Evolutionary conservation across 495 filamentous ascomycete genomes (phyloP).

Genomic region (Penicillium salamii): DNA sequence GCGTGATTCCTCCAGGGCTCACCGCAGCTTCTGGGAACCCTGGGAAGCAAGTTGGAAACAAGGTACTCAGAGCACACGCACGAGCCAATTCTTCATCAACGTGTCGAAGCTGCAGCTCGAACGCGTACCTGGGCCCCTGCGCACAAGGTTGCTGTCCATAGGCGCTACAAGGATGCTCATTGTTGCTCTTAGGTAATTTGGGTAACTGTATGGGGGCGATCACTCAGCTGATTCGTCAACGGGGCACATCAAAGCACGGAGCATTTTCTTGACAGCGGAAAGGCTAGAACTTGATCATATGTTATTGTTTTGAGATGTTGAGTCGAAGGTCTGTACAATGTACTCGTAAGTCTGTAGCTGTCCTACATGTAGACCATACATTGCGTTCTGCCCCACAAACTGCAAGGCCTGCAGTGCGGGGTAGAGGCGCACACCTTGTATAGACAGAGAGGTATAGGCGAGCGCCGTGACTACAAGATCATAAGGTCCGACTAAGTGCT

Average conservation of each 20-base stretch:
- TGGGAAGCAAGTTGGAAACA: not conserved
- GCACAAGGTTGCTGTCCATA: not conserved
- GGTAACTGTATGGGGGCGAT: slow-evolving; percentile 33
- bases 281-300: slow-evolving; percentile 11
- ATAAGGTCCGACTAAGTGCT: no score
- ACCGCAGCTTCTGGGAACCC: slow-evolving; percentile 1
- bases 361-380: no score
- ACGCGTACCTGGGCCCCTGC: slow-evolving; percentile 1
- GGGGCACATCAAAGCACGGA: slow-evolving; percentile 19
- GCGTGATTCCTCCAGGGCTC: slow-evolving; percentile 14
- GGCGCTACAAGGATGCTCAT: not conserved
- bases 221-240: slow-evolving; percentile 28
- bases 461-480: not conserved
- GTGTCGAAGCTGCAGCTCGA: not conserved
- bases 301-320: not conserved
- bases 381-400: slow-evolving; percentile 23
- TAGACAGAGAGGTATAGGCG: not conserved
- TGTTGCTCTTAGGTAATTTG: slow-evolving; percentile 41
- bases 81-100: slow-evolving; percentile 5
- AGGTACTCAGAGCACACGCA: not conserved
- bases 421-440: not conserved
- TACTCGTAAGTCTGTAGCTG: no score
- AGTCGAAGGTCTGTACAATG: no score
- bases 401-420: slow-evolving; percentile 21
- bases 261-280: slow-evolving; percentile 28